These are phyloP conservation scores for Fagopyrum homotropicum DNA, from an alignment of 148 eudicot species.

Conservation along the genomic window DNA sequence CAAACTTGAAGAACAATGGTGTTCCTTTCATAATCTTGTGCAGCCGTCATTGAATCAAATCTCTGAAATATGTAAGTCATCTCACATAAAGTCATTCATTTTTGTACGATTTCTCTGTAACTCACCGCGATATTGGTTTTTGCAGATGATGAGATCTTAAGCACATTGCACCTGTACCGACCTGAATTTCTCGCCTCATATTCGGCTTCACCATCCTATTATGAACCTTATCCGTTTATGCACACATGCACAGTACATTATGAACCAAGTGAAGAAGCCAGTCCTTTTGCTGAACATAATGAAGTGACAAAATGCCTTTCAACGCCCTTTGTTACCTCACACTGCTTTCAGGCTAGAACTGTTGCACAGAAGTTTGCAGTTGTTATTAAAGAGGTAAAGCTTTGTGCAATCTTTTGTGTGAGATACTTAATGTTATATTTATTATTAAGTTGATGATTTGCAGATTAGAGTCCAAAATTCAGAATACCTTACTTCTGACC, in stretches of 20 bases:
- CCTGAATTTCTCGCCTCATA: slow-evolving; percentile 55
- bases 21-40: slow-evolving; percentile 66
- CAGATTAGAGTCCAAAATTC: slow-evolving; percentile 56
- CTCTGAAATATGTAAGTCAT: slow-evolving; percentile 59
- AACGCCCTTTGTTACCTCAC: slow-evolving; percentile 54
- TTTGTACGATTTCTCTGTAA: not conserved
- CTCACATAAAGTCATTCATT: not conserved
- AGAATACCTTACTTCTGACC: slow-evolving; percentile 28
- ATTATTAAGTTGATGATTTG: slow-evolving; percentile 14
- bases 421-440: not conserved
- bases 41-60: slow-evolving; percentile 66
- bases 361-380: slow-evolving; percentile 56
- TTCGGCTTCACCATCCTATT: slow-evolving; percentile 52
- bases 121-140: not conserved
- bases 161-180: slow-evolving; percentile 65
- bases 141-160: slow-evolving; percentile 76
- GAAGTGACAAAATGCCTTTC: slow-evolving; percentile 44
- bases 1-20: slow-evolving; percentile 84
- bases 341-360: slow-evolving; percentile 33
- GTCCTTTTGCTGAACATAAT: slow-evolving; percentile 23
- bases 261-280: slow-evolving; percentile 30
- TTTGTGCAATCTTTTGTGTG: not conserved
- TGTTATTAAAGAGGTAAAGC: slow-evolving; percentile 64
- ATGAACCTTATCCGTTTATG: slow-evolving; percentile 50
- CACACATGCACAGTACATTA: slow-evolving; percentile 44